Evolutionary conservation across 345 rosid species (phyloP).

Genomic region (Populus deltoides): DNA sequence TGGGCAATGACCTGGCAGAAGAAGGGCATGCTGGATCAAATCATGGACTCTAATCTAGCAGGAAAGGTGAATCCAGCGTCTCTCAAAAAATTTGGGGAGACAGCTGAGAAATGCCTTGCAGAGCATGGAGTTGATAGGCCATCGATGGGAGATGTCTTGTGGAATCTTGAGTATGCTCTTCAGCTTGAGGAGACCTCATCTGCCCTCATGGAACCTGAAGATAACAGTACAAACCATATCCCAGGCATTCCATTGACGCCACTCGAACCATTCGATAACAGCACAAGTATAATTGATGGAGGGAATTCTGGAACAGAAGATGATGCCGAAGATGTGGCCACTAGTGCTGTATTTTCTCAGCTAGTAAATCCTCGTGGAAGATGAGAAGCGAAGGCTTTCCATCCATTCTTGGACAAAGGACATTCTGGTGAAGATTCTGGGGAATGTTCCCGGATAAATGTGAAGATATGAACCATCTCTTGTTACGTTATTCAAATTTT

Average conservation of each 20-base stretch:
- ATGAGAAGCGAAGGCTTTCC: slow-evolving; percentile 28
- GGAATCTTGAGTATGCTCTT: slow-evolving; percentile 94
- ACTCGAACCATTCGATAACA: slow-evolving; percentile 83
- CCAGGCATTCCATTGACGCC: slow-evolving; percentile 80
- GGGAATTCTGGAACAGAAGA: slow-evolving; percentile 60
- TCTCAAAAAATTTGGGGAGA: slow-evolving; percentile 92
- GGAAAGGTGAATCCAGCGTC: slow-evolving; percentile 88
- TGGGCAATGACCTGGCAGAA: slow-evolving; percentile 99
- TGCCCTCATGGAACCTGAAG: slow-evolving; percentile 89
- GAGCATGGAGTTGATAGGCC: slow-evolving; percentile 95
- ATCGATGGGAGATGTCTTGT: slow-evolving; percentile 94
- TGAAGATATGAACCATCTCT: slow-evolving; percentile 5
- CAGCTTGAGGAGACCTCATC: slow-evolving; percentile 91
- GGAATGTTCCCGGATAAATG: slow-evolving; percentile 16
- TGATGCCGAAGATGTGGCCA: slow-evolving; percentile 81
- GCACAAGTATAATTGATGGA: slow-evolving; percentile 68
- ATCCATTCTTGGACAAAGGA: slow-evolving; percentile 7
- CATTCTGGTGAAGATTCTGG: slow-evolving; percentile 12
- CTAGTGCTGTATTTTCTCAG: slow-evolving; percentile 95
- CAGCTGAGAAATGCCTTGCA: slow-evolving; percentile 95
- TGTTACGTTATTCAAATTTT: slow-evolving; percentile 20
- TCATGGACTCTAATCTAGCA: slow-evolving; percentile 79
- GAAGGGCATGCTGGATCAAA: slow-evolving; percentile 91
- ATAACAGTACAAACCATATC: slow-evolving; percentile 93
- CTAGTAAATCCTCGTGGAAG: slow-evolving; percentile 98